Conservation (phyloP, 106 monocot genomes). For the Dioscorea zingiberensis region DNA sequence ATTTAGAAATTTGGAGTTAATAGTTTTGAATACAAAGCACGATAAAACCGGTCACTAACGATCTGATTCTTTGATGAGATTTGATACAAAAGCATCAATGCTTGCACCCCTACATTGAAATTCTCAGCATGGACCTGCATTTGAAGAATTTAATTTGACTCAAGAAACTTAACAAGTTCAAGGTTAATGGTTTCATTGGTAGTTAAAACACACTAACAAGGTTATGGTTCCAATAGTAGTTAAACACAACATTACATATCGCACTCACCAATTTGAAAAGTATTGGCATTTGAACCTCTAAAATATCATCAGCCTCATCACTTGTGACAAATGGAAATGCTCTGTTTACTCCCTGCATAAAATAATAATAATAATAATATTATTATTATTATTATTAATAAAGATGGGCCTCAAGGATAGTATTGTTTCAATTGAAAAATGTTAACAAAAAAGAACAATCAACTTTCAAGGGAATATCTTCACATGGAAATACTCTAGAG, state of each 20-base stretch:
- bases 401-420: neutral
- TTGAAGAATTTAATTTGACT: conserved; percentile 1
- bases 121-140: conserved; percentile 87
- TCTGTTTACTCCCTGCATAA: conserved; percentile 82
- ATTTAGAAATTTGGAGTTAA: conserved; percentile 56
- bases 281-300: conserved; percentile 84
- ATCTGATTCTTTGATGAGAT: conserved; percentile 87
- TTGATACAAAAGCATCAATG: conserved; percentile 87
- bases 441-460: too few species aligned
- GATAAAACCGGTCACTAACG: conserved; percentile 92
- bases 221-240: neutral
- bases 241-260: neutral
- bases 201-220: neutral
- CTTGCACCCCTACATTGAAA: conserved; percentile 92
- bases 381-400: too few species aligned
- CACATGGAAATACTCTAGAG: too few species aligned
- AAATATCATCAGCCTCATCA: conserved; percentile 90
- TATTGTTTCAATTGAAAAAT: too few species aligned
- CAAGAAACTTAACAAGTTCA: neutral
- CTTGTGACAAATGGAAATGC: conserved; percentile 95
- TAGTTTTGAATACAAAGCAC: conserved; percentile 89
- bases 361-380: too few species aligned
- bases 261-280: conserved; percentile 82
- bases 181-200: neutral
- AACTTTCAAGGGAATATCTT: too few species aligned